phyloP scores from a whole-genome alignment of 768 basidiomycete species.

The Auriscalpium microsporum region DNA sequence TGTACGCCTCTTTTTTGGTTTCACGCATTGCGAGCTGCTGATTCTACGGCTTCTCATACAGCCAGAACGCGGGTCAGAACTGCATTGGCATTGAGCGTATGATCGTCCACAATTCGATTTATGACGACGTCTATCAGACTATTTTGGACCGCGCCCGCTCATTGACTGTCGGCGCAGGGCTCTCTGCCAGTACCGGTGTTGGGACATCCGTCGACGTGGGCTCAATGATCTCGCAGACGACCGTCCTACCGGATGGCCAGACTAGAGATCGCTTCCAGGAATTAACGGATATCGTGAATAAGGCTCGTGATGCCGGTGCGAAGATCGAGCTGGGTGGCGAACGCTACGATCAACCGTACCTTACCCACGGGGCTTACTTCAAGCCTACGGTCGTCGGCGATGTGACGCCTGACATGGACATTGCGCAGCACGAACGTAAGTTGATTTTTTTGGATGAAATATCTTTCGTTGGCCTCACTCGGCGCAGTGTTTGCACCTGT shows the following conservation, averaged over 20 bases:
- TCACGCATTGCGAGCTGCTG: neutral
- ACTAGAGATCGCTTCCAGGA: conserved; percentile 24
- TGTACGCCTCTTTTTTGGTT: conserved; percentile 42
- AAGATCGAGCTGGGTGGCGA: conserved; percentile 54
- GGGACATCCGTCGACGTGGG: conserved; percentile 67
- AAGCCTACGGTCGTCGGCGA: conserved; percentile 79
- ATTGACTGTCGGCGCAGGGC: conserved; percentile 72
- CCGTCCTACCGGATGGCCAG: too few relatives aligned
- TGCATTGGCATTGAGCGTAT: conserved; percentile 96
- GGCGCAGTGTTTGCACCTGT: conserved; percentile 84
- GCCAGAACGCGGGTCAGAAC: conserved; percentile 92
- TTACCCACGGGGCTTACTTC: conserved; percentile 75
- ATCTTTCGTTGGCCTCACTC: conserved; percentile 1
- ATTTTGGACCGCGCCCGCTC: conserved; percentile 56
- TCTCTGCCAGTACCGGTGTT: conserved; percentile 57
- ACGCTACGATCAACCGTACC: conserved; percentile 54
- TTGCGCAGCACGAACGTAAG: conserved; percentile 76
- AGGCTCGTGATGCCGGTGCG: conserved; percentile 66
- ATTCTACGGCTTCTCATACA: conserved; percentile 19
- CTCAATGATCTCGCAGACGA: conserved; percentile 48
- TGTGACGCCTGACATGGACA: conserved; percentile 59
- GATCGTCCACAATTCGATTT: conserved; percentile 72
- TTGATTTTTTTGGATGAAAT: conserved; percentile 8
- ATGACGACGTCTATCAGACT: conserved; percentile 63
- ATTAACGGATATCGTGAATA: conserved; percentile 57